A percentile compares a stretch with the other conserved stretches of the same genome.
Evolutionary conservation across 495 filamentous ascomycete genomes (phyloP).

Genomic region (Penicillium daleae): DNA sequence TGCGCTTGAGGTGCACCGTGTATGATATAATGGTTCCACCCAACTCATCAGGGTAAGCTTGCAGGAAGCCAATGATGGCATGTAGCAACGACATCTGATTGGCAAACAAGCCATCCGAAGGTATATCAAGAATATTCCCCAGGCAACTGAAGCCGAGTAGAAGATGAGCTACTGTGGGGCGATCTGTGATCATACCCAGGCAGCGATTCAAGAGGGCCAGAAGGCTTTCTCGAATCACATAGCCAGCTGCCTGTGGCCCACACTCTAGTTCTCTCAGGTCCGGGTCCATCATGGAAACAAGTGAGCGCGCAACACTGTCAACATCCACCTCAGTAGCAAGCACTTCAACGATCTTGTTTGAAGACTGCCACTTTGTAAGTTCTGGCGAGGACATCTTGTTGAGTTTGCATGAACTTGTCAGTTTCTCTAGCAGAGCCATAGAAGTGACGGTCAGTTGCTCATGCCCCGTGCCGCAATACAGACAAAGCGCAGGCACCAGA

Average conservation of each 20-base stretch:
- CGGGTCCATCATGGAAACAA: constrained; percentile 65
- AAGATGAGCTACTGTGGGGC: constrained; percentile 84
- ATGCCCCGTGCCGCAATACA: constrained; percentile 82
- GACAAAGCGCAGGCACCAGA: constrained; percentile 75
- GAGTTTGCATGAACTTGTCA: constrained; percentile 80
- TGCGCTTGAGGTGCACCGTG: constrained; percentile 71
- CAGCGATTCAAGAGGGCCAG: constrained; percentile 82
- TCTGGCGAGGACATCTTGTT: constrained; percentile 52
- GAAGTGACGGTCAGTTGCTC: constrained; percentile 74
- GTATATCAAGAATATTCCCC: constrained; percentile 64
- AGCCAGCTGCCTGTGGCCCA: constrained; percentile 65
- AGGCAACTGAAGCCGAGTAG: constrained; percentile 85
- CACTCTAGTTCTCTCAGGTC: constrained; percentile 65
- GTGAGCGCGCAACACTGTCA: constrained; percentile 67
- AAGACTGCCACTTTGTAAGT: constrained; percentile 56
- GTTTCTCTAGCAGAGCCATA: constrained; percentile 78
- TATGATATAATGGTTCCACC: constrained; percentile 69
- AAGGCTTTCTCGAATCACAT: constrained; percentile 75
- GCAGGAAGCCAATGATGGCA: constrained; percentile 66
- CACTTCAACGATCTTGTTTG: constrained; percentile 78
- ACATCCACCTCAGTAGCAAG: constrained; percentile 72
- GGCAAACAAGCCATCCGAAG: constrained; percentile 65
- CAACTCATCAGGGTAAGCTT: constrained; percentile 62
- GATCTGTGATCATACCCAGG: constrained; percentile 66
- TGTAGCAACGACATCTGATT: constrained; percentile 79